phyloP scores from a whole-genome alignment of 352 stramenopile genomes.

The Blastocystis sp. region DNA sequence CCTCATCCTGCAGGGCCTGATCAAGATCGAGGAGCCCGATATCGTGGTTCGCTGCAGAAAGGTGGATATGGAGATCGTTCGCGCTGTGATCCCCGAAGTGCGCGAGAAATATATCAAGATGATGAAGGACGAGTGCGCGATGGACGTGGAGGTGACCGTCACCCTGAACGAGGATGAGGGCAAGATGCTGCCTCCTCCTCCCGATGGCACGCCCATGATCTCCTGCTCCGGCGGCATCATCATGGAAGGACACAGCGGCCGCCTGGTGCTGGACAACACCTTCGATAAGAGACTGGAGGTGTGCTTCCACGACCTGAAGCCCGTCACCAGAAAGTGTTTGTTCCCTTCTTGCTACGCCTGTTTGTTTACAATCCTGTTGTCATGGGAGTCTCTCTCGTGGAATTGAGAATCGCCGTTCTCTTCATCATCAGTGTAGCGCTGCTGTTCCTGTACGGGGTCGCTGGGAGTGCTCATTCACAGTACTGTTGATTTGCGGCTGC shows the following conservation, averaged over 20 bases:
- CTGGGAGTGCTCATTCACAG: neutral
- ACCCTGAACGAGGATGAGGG: slow-evolving; percentile 76
- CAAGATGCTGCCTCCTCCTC: slow-evolving; percentile 71
- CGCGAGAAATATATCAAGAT: slow-evolving; percentile 80
- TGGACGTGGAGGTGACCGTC: slow-evolving; percentile 67
- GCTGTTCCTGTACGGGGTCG: neutral
- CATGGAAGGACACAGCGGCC: slow-evolving; percentile 84
- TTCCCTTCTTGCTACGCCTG: slow-evolving; percentile 60
- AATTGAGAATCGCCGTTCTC: neutral
- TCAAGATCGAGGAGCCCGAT: slow-evolving; percentile 74
- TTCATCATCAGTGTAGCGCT: neutral
- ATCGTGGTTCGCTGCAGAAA: slow-evolving; percentile 85
- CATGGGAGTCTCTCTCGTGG: neutral
- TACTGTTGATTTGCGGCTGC: neutral
- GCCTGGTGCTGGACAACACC: slow-evolving; percentile 96
- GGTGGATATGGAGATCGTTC: slow-evolving; percentile 83
- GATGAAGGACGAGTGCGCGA: slow-evolving; percentile 75
- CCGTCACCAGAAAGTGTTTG: slow-evolving; percentile 47
- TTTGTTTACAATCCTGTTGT: neutral
- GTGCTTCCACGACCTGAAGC: slow-evolving; percentile 54
- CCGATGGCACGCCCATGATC: slow-evolving; percentile 70
- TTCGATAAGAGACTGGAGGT: slow-evolving; percentile 82
- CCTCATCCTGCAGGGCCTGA: slow-evolving; percentile 2
- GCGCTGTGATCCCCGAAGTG: slow-evolving; percentile 83
- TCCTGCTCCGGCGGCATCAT: slow-evolving; percentile 80